Evolutionary conservation across 371 early-diverging fungal genomes (phyloP).

Genomic region (Fennellomyces sp.): DNA sequence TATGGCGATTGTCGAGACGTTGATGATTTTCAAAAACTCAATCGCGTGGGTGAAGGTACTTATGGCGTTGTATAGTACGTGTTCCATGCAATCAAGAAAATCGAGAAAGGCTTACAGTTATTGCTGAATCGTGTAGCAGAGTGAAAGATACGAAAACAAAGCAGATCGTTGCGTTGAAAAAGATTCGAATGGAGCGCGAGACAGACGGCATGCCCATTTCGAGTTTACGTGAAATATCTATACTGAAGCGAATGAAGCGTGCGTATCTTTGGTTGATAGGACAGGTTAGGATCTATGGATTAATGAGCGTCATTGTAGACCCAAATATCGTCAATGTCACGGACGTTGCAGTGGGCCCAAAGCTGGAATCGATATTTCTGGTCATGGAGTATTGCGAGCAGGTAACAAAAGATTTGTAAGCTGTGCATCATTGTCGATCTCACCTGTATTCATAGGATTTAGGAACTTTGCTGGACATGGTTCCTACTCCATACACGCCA

Average conservation of each 20-base stretch:
- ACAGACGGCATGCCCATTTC: constrained; percentile 83
- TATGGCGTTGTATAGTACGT: constrained; percentile 89
- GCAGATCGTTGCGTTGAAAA: constrained; percentile 88
- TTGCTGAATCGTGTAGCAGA: constrained; percentile 2
- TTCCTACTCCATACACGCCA: constrained; percentile 58
- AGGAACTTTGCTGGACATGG: constrained; percentile 67
- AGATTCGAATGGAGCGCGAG: constrained; percentile 83
- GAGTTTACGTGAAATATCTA: constrained; percentile 90
- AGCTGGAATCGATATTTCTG: constrained; percentile 70
- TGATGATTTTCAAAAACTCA: constrained; percentile 70
- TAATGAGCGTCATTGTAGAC: no score
- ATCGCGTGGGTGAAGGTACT: constrained; percentile 79
- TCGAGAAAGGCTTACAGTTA: background rate
- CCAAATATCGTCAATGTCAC: constrained; percentile 85
- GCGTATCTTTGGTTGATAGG: no score
- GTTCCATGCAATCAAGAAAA: constrained; percentile 11
- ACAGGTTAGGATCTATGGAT: no score
- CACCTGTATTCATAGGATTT: constrained; percentile 54
- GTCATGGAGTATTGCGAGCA: constrained; percentile 84
- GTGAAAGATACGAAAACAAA: constrained; percentile 49
- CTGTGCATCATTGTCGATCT: background rate
- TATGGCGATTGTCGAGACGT: constrained; percentile 67
- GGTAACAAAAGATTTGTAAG: constrained; percentile 30
- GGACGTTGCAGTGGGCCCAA: constrained; percentile 75
- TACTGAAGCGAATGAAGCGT: constrained; percentile 84